Base-by-base conservation (phyloP, 352 stramenopile genomes). In the Phytopythium mirpurense region DNA sequence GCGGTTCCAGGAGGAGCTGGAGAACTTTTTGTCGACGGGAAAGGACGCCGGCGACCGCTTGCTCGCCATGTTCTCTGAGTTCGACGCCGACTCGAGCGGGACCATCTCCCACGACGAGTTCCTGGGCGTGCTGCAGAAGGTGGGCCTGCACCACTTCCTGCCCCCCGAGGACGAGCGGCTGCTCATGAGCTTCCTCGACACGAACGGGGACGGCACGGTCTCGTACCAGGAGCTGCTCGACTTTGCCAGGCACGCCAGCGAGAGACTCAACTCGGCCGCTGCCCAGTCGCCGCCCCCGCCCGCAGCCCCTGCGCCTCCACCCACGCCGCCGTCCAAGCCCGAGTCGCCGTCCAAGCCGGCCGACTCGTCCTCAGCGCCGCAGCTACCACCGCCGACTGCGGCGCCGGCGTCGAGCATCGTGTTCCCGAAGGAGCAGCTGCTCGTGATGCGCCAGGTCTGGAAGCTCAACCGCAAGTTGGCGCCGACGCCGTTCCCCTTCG, bases 181-280 rank as follows among this genome's bases (percentile, higher is more conserved):
- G 29, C 58, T 92, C 9, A 65, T 92, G 11, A 70, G 83, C 31
- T 89, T 92, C 43, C 60, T 92, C 3, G 79, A 90, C 54, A 64
- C 57, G 3, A 83, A 90, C 42, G 73, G 68, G 6, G 79, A 90
- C 48, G 73, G 73, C 3, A 60, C 60, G 1, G 83, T 90, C 41
- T 74, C 74, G 16, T 89, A 80, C 49, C 65, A 57, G 0, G 79
- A 92, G 42, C 88, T 92, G 56, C 61, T 92, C 23, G 58, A 75
- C 8, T 89, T 92, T 58, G 70, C 69, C 3, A 75, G 70, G 24
- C 62, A 76, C 24, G 72, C 69, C 0, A 72, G 78, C 19, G 54
- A 67, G 32, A 72, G 62, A 23, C 54, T 82, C 1, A 80, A 76
- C 41, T 40, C 26, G 27, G 21, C 62, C 14, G 29, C 54, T 24